Base-by-base conservation (phyloP, 306 rosid species). In the Argentina anserina region DNA sequence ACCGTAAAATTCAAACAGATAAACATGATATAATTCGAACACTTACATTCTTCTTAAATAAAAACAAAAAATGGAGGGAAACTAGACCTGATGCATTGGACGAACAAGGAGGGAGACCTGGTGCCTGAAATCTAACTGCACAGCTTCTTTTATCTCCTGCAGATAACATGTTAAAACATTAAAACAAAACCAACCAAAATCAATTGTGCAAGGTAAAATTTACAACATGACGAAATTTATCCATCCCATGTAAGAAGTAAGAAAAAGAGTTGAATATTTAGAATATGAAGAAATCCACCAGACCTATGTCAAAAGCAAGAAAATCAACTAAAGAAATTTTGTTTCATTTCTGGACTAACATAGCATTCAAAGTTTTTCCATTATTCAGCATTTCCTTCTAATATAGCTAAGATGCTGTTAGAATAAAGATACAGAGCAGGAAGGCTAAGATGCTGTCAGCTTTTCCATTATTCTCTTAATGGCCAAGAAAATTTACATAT, bases 81-180 rank as follows among this genome's bases (percentile, higher is more conserved):
- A 52, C 67, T 61, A 70, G 70, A 91, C 99, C 97, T 94, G 99
- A 86, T 85, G 97, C 97, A 94, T 94, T 60, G 99, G 99, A 62
- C 93, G 96, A 76, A 94, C 95, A 47, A 94, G 81, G 76, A 91
- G 94, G 46, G 97, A 94, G 67, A 89, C 95, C 81, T 90, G 95
- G 74, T 94, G 99, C 70, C 99, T 90, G 70, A 91, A 74, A 75
- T 94, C 99, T 8, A 96, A 90, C 53, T 65, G 62, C 56, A 87
- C 95, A 17, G 90, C 86, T 63, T 84, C 90, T 83, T 91, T 89
- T 65, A 91, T 87, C 72, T 94, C 99, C 99, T 94, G 82, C 64
- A 75, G 72, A 84, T 40, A 75, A 71, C 61, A 58, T 63, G 18
- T 37, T 5, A 20, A 40, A 6, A 55, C 2, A 4, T 55, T 17